Conservation (phyloP, 2,329 filamentous ascomycete species). For the Talaromyces sp. region DNA sequence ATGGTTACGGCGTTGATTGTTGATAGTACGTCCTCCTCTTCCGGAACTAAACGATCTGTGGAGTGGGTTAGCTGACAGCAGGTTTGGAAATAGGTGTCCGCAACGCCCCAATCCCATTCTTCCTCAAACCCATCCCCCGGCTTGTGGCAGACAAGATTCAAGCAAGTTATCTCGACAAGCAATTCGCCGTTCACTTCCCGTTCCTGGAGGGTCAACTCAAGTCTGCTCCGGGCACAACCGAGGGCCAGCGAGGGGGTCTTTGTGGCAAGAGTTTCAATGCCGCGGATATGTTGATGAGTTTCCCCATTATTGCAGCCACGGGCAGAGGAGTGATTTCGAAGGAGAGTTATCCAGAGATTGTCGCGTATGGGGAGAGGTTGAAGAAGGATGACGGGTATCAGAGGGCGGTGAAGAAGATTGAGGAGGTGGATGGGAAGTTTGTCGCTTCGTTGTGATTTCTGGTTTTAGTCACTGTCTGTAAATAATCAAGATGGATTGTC, state of each 20-base stretch:
- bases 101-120: slow-evolving; percentile 62
- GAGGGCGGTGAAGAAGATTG: slow-evolving; percentile 42
- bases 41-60: not conserved
- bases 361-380: slow-evolving; percentile 37
- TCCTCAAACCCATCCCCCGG: slow-evolving; percentile 57
- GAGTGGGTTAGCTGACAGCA: not conserved
- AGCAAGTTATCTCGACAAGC: slow-evolving; percentile 40
- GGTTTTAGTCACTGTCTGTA: not conserved
- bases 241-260: slow-evolving; percentile 29
- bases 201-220: slow-evolving; percentile 49
- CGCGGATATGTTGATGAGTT: slow-evolving; percentile 51
- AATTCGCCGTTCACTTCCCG: slow-evolving; percentile 42
- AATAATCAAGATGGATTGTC: not conserved
- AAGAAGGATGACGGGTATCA: slow-evolving; percentile 41
- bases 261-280: slow-evolving; percentile 47
- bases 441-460: slow-evolving; percentile 1
- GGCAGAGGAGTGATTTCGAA: slow-evolving; percentile 34
- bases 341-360: slow-evolving; percentile 40
- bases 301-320: slow-evolving; percentile 43
- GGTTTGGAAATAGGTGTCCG: slow-evolving; percentile 40
- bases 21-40: slow-evolving; percentile 43
- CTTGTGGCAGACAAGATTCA: slow-evolving; percentile 52
- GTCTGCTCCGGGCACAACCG: slow-evolving; percentile 36
- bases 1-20: slow-evolving; percentile 66
- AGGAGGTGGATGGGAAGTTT: slow-evolving; percentile 38